Evolutionary conservation across 352 stramenopile genomes (phyloP), one percentile per base, ranked within the genome.

Genomic region (Pythium monospermum): DNA sequence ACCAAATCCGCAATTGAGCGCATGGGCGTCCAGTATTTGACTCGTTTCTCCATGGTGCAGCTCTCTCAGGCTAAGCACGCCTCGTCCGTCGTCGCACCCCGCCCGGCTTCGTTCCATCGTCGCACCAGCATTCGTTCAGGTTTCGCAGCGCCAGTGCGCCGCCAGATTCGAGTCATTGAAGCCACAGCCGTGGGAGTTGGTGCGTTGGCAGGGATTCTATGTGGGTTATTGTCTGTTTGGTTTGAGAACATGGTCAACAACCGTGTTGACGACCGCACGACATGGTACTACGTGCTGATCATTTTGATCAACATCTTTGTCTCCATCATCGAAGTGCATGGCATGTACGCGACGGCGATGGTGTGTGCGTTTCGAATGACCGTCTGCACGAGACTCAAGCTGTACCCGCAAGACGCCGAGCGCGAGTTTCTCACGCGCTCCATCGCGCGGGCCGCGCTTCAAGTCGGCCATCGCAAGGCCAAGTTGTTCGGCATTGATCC

Each of bases 401-500:
- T 83, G 26, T 76, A 74, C 27, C 72, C 69, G 0, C 58, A 72
- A 21, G 72, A 83, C 35, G 57, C 60, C 3, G 72, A 83, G 53
- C 69, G 72, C 11, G 69, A 76, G 44, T 80, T 83, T 50, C 60
- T 83, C 10, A 70, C 59, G 28, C 59, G 69, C 5, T 48, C 69
- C 10, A 74, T 83, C 28, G 69, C 72, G 1, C 69, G 67, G 3
- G 72, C 69, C 8, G 67, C 72, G 16, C 58, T 83, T 1, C 72
- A 83, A 40, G 69, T 72, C 16, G 67, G 67, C 0, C 54, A 73
- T 27, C 67, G 72, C 2, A 75, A 69, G 41, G 69, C 75, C 37
- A 41, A 47, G 27, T 45, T 76, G 6, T 83, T 83, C 37, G 72
- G 69, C 4, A 80, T 83, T 39, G 64, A 83, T 38, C 69, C 69